phyloP scores from a whole-genome alignment of 2,329 filamentous ascomycete genomes.

The Coleophoma crateriformis region DNA sequence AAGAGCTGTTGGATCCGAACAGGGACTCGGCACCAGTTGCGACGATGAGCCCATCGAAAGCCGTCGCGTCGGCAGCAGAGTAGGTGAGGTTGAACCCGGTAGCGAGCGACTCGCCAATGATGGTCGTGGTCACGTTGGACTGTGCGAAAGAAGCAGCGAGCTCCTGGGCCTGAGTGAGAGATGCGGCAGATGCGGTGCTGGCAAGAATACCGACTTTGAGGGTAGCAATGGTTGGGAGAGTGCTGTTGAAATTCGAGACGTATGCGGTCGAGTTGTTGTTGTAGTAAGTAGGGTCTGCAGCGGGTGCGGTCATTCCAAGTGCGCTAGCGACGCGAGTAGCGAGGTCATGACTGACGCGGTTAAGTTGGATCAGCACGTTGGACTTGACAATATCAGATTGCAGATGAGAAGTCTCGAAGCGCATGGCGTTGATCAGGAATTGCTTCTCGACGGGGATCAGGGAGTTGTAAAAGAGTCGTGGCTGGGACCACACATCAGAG shows the following conservation, averaged over 20 bases:
- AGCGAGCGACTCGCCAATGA: slow-evolving; percentile 55
- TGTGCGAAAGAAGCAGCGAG: slow-evolving; percentile 44
- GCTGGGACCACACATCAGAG: slow-evolving; percentile 67
- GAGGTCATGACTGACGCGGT: slow-evolving; percentile 62
- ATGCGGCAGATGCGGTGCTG: slow-evolving; percentile 34
- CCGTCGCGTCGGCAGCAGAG: slow-evolving; percentile 54
- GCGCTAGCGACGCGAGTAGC: slow-evolving; percentile 58
- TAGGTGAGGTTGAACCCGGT: slow-evolving; percentile 58
- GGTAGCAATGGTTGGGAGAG: slow-evolving; percentile 54
- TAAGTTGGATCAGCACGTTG: slow-evolving; percentile 64
- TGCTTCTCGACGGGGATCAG: slow-evolving; percentile 61
- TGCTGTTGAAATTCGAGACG: slow-evolving; percentile 52
- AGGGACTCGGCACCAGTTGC: slow-evolving; percentile 45
- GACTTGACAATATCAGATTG: slow-evolving; percentile 50
- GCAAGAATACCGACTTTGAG: slow-evolving; percentile 60
- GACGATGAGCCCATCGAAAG: slow-evolving; percentile 60
- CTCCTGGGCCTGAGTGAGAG: slow-evolving; percentile 39
- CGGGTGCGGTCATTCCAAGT: slow-evolving; percentile 53
- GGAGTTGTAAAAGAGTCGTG: slow-evolving; percentile 70
- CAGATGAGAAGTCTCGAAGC: slow-evolving; percentile 63
- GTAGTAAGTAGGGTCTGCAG: slow-evolving; percentile 59
- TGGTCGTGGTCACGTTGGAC: slow-evolving; percentile 47
- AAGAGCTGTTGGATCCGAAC: slow-evolving; percentile 39
- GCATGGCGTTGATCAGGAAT: slow-evolving; percentile 66
- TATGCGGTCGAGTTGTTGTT: slow-evolving; percentile 60